Conservation (phyloP, 2,329 filamentous ascomycete species). For the Colletotrichum eleusines region DNA sequence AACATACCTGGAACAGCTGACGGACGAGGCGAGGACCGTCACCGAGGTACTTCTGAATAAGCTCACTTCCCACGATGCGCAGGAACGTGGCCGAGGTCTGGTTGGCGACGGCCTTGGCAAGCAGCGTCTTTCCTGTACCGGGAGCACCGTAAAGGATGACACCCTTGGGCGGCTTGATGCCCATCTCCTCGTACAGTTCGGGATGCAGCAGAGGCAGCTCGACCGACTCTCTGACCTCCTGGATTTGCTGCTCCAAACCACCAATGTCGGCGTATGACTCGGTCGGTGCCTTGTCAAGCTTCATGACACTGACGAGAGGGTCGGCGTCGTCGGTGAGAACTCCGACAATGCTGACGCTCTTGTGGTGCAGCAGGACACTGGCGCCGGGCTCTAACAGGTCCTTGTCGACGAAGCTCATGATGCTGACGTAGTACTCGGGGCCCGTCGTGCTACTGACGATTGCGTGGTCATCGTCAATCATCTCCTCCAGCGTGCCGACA, state of each 20-base stretch:
- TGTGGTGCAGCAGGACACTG: conserved; percentile 95
- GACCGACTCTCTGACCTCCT: conserved; percentile 97
- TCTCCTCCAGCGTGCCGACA: conserved; percentile 95
- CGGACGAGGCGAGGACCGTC: conserved; percentile 95
- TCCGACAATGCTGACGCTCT: conserved; percentile 97
- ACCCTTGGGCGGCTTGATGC: conserved; percentile 99
- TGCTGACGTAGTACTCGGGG: conserved; percentile 98
- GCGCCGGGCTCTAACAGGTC: conserved; percentile 96
- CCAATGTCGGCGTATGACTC: conserved; percentile 99
- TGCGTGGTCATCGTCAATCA: conserved; percentile 99
- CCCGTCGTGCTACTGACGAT: conserved; percentile 98
- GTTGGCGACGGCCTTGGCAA: conserved; percentile 98
- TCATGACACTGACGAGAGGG: conserved; percentile 97
- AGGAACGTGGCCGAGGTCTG: conserved; percentile 99
- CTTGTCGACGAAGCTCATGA: conserved; percentile 99
- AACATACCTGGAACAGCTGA: conserved; percentile 86
- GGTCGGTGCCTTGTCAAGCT: conserved; percentile 97
- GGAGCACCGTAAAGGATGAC: conserved; percentile 98
- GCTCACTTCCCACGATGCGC: conserved; percentile 96
- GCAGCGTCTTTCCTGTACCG: conserved; percentile 96
- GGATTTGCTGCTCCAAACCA: conserved; percentile 93
- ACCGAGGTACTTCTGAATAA: conserved; percentile 98
- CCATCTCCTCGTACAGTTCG: conserved; percentile 99
- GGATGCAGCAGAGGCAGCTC: conserved; percentile 95
- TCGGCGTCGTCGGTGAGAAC: conserved; percentile 97